Conservation (phyloP, 257 asterid species). For the Echium plantagineum region DNA sequence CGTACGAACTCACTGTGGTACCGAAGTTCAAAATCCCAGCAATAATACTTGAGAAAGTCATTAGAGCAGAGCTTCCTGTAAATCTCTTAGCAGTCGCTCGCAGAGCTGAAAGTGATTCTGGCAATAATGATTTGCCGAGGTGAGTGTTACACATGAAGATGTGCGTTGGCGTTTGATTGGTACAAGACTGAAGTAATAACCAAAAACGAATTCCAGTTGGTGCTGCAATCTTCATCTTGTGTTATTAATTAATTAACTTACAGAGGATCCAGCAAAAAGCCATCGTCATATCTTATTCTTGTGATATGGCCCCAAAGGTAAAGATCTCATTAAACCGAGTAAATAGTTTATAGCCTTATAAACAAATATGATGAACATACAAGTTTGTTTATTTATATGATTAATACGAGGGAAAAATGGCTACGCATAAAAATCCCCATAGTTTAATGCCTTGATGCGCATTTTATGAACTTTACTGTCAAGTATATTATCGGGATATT, state of each 20-base stretch:
- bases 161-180: not conserved
- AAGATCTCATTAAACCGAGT: not conserved
- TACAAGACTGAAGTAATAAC: not conserved
- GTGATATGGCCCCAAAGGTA: not conserved
- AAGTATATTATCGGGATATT: no score
- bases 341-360: not conserved
- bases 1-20: constrained; percentile 78
- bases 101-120: constrained; percentile 63
- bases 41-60: constrained; percentile 79
- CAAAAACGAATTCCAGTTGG: not conserved
- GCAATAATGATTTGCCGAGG: constrained; percentile 15
- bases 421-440: no score
- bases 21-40: constrained; percentile 95
- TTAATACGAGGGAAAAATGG: no score
- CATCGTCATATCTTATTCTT: no score
- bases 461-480: no score
- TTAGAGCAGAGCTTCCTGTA: constrained; percentile 86
- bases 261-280: no score
- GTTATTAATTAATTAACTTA: no score
- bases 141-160: not conserved
- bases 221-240: not conserved
- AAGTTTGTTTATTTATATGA: no score
- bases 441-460: no score
- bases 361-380: not conserved
- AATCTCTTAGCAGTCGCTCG: constrained; percentile 78